These are phyloP conservation scores for Taxawa tesnikishii DNA, from an alignment of 2,329 filamentous ascomycete genomes.

Conservation along the genomic window DNA sequence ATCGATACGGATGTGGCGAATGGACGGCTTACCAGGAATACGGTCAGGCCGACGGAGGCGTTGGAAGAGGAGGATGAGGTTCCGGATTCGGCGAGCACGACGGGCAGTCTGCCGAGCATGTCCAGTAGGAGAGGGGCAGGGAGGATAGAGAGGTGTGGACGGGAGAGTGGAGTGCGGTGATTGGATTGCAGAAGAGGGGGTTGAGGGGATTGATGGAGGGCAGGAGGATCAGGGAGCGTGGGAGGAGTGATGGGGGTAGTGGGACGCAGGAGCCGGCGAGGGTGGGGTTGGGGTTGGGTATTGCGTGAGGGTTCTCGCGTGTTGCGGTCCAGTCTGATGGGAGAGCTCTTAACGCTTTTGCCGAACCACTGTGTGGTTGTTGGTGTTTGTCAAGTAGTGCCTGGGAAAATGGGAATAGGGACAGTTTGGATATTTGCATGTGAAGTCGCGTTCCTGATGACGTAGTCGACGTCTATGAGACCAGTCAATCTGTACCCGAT, in stretches of 20 bases:
- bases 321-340: too few species aligned
- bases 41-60: conserved; percentile 18
- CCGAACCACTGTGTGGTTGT: too few species aligned
- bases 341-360: too few species aligned
- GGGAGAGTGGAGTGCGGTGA: conserved; percentile 74
- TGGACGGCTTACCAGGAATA: conserved; percentile 22
- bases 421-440: too few species aligned
- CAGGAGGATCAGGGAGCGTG: conserved; percentile 66
- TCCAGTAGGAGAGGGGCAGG: conserved; percentile 24
- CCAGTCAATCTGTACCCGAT: too few species aligned
- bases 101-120: conserved; percentile 18
- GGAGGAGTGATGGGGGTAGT: conserved; percentile 22
- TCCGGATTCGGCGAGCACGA: conserved; percentile 20
- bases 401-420: too few species aligned
- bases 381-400: too few species aligned
- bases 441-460: too few species aligned
- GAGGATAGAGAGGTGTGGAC: conserved; percentile 59
- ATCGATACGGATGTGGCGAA: conserved; percentile 39
- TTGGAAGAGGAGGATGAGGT: conserved; percentile 21
- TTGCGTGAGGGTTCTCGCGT: conserved; percentile 19
- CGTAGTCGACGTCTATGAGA: too few species aligned
- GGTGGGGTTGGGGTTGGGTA: conserved; percentile 20
- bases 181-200: conserved; percentile 89
- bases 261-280: conserved; percentile 18
- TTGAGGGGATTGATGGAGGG: conserved; percentile 91